Evolutionary conservation across 257 asterid species (phyloP).

Genomic region (Pogostemon cablin): DNA sequence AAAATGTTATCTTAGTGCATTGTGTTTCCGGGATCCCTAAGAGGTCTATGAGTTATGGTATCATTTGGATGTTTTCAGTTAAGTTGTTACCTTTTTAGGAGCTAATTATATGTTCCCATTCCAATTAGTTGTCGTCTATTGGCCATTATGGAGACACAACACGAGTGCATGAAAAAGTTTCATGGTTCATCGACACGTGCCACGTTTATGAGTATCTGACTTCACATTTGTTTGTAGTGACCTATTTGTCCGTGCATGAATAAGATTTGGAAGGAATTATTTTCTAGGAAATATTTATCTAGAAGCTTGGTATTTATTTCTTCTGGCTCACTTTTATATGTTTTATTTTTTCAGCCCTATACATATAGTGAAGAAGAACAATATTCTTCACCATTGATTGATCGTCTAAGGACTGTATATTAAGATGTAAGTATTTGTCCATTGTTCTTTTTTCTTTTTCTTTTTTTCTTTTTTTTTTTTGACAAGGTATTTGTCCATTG

Average conservation of each 20-base stretch:
- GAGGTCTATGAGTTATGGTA: background rate
- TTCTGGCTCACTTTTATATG: background rate
- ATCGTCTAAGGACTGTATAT: background rate
- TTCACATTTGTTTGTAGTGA: background rate
- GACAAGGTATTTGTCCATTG: background rate
- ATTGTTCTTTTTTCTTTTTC: background rate
- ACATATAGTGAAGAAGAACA: background rate
- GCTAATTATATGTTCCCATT: background rate
- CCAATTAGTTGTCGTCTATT: constrained; percentile 7
- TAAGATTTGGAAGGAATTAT: background rate
- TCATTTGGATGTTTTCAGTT: background rate
- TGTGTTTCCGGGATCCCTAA: background rate
- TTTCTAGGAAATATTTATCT: background rate
- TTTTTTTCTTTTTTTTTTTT: too few species aligned
- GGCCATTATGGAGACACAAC: background rate
- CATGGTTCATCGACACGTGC: constrained; percentile 3
- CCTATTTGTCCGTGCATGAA: constrained; percentile 11
- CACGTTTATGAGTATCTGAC: constrained; percentile 14
- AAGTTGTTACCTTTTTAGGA: background rate
- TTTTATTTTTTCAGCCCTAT: background rate
- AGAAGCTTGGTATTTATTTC: background rate
- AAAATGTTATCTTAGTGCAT: background rate
- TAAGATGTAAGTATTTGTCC: background rate
- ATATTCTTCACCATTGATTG: constrained; percentile 12
- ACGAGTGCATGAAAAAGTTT: constrained; percentile 2